Evolutionary conservation across 2,329 filamentous ascomycete species (phyloP), one percentile per base, ranked within the genome.

Genomic region (Alternaria solani): DNA sequence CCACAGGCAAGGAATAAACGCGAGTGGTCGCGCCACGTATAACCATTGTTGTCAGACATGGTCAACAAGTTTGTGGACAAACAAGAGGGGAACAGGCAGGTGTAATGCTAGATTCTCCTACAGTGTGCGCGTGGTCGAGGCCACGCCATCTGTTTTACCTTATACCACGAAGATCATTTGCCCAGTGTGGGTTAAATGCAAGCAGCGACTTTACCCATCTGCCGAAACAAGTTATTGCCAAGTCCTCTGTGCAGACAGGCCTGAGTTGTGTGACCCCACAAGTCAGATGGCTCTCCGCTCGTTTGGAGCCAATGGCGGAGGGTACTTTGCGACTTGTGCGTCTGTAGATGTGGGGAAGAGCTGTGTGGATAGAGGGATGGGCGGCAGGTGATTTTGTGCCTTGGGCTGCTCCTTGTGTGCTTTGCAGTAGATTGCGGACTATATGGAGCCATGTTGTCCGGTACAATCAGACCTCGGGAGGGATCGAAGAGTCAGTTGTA

Each of bases 1-100:
- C 81, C 80, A 58, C 82, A 84, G 14, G 83, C 83, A 1, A 81
- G n/a, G 56, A 84, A 82, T 55, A 81, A 79, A 39, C 77, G 77
- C 76, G 78, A 81, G 60, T 84, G 80, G 57, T 71, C 76, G 26
- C 68, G 71, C 57, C 80, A 80, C 39, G 66, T 63, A 39, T 69
- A 65, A 38, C 59, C 57, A 36, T 67, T 59, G 44, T 48, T 59
- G 0, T 67, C 64, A 38, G 70, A 64, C 71, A 75, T 75, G 11
- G 11, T 65, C 39, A 6, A 43, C 4, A 48, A 25, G 20, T 14
- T 16, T 25, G 7, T 42, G 5, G 20, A 52, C 14, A 30, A 3
- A 8, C 20, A 26, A 36, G 8, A 36, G 12, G 6, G 14, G 6
- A 32, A 32, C 18, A 5, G 20, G 23, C 14, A 8, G 16, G 36